These are phyloP conservation scores for Phaeosphaeriaceae sp. DNA, from an alignment of 2,329 filamentous ascomycete species.

Conservation along the genomic window DNA sequence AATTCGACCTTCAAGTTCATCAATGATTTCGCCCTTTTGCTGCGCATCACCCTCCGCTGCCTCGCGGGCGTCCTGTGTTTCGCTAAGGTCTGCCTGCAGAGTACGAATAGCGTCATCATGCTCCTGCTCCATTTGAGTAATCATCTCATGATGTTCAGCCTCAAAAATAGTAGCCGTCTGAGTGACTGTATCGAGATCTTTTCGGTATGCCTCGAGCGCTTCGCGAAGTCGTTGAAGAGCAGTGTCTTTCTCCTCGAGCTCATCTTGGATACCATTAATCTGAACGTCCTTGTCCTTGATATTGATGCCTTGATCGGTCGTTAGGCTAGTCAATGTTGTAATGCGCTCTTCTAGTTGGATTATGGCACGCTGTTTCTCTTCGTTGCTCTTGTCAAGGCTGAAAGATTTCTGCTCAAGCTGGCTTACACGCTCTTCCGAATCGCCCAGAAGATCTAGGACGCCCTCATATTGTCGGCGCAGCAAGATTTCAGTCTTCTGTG, in stretches of 20 bases:
- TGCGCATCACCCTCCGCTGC: conserved; percentile 48
- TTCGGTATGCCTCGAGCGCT: conserved; percentile 49
- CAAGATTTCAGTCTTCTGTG: conserved; percentile 46
- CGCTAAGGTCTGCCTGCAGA: conserved; percentile 46
- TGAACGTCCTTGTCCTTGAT: conserved; percentile 36
- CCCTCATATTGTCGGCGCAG: conserved; percentile 45
- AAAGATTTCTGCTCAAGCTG: conserved; percentile 46
- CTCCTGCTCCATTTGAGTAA: conserved; percentile 49
- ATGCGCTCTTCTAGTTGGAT: conserved; percentile 46
- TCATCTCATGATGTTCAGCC: conserved; percentile 43
- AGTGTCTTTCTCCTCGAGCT: conserved; percentile 43
- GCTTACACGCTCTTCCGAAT: conserved; percentile 42
- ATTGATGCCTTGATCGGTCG: conserved; percentile 44
- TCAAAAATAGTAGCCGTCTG: conserved; percentile 50
- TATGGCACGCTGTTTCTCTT: conserved; percentile 47
- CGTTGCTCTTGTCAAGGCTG: conserved; percentile 46
- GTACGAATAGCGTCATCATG: conserved; percentile 45
- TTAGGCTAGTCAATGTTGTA: conserved; percentile 30
- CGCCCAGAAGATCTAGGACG: conserved; percentile 36
- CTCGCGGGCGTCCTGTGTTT: conserved; percentile 46
- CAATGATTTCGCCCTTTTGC: conserved; percentile 49
- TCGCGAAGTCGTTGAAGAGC: conserved; percentile 46
- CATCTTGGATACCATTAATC: conserved; percentile 35
- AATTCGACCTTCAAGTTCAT: conserved; percentile 48
- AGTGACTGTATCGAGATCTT: conserved; percentile 48